A percentile compares a stretch with the other conserved stretches of the same genome.
Conservation (phyloP, 2,329 filamentous ascomycete genomes). For the Hortaea werneckii region DNA sequence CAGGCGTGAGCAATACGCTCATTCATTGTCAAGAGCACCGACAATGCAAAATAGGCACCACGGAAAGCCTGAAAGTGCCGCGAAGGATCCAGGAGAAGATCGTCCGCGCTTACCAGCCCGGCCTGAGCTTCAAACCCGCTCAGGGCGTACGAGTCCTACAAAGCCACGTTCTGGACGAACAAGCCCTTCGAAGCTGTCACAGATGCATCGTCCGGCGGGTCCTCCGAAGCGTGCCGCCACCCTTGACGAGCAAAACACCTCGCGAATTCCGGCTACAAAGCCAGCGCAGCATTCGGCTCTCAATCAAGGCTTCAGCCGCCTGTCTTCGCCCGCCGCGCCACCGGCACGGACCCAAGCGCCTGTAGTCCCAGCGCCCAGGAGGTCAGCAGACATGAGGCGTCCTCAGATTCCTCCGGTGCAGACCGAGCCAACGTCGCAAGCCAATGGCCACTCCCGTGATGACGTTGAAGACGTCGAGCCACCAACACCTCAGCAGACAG, state of each 20-base stretch:
- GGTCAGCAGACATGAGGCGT: constrained; percentile 19
- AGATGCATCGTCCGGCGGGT: constrained; percentile 15
- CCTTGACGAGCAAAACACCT: constrained; percentile 6
- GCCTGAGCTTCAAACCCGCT: constrained; percentile 21
- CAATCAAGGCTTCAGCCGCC: constrained; percentile 17
- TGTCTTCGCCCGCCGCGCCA: constrained; percentile 3
- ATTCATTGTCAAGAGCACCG: constrained; percentile 9
- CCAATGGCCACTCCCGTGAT: constrained; percentile 29
- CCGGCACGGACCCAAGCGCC: constrained; percentile 13
- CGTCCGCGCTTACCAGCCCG: constrained; percentile 22
- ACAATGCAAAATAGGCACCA: constrained; percentile 21
- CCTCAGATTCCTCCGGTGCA: constrained; percentile 2
- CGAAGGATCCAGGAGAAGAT: constrained; percentile 18
- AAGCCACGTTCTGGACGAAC: constrained; percentile 17
- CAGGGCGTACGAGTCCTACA: constrained; percentile 21
- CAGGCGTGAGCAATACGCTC: constrained; percentile 11
- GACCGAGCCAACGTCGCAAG: neutral
- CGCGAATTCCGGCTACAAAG: constrained; percentile 19
- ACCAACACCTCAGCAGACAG: constrained; percentile 7
- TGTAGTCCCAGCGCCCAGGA: constrained; percentile 24
- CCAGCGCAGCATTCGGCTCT: constrained; percentile 16
- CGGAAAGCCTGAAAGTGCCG: constrained; percentile 7
- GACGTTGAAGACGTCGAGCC: constrained; percentile 34
- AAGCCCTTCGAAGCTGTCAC: constrained; percentile 18
- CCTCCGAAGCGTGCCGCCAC: constrained; percentile 10